Conservation (phyloP, 2,329 filamentous ascomycete genomes). For the Monilinia fructigena region DNA sequence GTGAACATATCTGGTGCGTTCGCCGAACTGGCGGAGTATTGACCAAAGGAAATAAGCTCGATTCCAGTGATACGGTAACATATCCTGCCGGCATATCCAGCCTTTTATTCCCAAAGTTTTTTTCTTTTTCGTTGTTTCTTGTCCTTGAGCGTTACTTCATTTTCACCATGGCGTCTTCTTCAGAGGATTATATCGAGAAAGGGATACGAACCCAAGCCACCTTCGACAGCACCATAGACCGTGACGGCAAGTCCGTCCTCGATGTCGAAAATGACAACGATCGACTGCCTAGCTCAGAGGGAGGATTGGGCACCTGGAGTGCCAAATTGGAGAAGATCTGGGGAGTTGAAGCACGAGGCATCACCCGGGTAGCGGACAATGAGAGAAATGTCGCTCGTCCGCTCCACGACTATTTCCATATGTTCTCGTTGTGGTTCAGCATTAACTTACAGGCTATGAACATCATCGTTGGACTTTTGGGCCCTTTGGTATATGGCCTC, state of each 20-base stretch:
- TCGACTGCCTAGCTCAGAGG: not conserved
- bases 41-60: constrained; percentile 18
- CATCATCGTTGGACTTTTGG: constrained; percentile 60
- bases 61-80: constrained; percentile 3
- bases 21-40: constrained; percentile 1
- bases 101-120: not conserved
- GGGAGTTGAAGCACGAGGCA: constrained; percentile 53
- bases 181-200: constrained; percentile 26
- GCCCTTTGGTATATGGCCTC: constrained; percentile 55
- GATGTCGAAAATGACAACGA: not conserved
- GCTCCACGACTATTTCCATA: constrained; percentile 46
- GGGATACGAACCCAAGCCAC: constrained; percentile 16
- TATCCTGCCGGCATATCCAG: not conserved
- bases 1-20: not conserved
- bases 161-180: constrained; percentile 19
- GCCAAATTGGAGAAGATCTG: constrained; percentile 24
- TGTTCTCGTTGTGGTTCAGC: constrained; percentile 58
- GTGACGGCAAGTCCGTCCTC: constrained; percentile 14
- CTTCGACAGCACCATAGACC: constrained; percentile 8
- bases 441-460: constrained; percentile 62
- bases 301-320: constrained; percentile 19
- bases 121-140: constrained; percentile 2
- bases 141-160: not conserved
- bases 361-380: constrained; percentile 53
- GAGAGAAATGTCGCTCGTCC: constrained; percentile 51